Base-by-base conservation (phyloP, 495 filamentous ascomycete species). In the Penicillium maclennaniae region DNA sequence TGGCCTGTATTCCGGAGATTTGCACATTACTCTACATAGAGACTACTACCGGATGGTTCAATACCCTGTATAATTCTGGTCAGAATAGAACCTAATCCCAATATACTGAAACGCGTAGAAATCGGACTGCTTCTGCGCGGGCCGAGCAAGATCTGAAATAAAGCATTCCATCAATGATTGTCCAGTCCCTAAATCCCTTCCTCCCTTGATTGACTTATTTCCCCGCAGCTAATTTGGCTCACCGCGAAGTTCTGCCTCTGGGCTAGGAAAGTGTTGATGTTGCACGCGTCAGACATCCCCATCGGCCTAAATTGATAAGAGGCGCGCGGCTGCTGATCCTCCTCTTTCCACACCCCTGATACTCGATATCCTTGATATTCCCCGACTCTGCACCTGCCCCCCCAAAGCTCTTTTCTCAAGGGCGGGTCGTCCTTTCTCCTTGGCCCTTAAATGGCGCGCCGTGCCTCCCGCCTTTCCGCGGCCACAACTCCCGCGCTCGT, bases 401-500 rank as follows among this genome's bases (percentile, higher is more conserved):
- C 26, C 47, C 51, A 58, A 51, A 23, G 52, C 47, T 54, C 43
- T 19, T 44, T 23, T 41, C 44, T 43, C 38, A 16, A 40, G 5
- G 38, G n/a, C 38, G n/a, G 38, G 49, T 50, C 43, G 53, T 50
- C 53, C 55, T 45, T 40, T 16, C 43, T 53, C 43, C n/a, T 44
- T 27, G 42, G n/a, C 34, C 7, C 46, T 40, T 37, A 62, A 43
- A 71, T 71, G 67, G 44, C 62, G 47, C 64, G 60, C 51, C 56
- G 58, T 50, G 62, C 57, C 43, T 62, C 62, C 59, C 61, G 59
- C 46, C 54, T 58, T 31, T 39, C 52, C 53, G 43, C 56, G 55
- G 55, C 72, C 65, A 65, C 66, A 46, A 67, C 71, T 57, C 58
- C 66, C 62, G 60, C 60, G 62, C 58, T 68, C 47, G 56, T 67